Evolutionary conservation across 768 basidiomycete species (phyloP).

Genomic region (Auricularia auricula-judae): DNA sequence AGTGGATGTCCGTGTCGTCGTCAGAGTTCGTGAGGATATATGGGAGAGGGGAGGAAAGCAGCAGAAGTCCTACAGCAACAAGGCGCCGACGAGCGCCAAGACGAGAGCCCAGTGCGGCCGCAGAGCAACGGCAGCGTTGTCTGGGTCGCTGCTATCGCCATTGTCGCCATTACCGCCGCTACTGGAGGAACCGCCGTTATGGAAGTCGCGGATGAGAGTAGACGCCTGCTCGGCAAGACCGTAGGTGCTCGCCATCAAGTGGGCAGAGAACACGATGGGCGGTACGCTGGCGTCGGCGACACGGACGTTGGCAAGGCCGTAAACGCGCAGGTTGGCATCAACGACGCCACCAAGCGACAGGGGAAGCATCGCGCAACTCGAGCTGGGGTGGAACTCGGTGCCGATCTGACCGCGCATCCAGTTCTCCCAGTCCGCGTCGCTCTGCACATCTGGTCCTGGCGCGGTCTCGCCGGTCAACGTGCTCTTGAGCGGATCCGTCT

Average conservation of each 20-base stretch:
- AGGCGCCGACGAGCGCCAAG: background rate
- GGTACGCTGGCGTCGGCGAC: conserved; percentile 49
- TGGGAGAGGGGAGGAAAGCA: background rate
- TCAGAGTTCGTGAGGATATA: background rate
- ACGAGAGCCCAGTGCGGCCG: background rate
- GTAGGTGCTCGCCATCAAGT: conserved; percentile 25
- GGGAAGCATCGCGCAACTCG: conserved; percentile 49
- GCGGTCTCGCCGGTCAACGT: conserved; percentile 33
- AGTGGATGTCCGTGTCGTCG: background rate
- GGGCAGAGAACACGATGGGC: conserved; percentile 41
- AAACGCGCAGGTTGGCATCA: conserved; percentile 41
- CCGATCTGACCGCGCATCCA: conserved; percentile 34
- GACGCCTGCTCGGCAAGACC: conserved; percentile 40
- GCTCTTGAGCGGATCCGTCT: conserved; percentile 37
- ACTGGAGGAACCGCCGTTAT: conserved; percentile 16
- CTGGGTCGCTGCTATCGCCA: background rate
- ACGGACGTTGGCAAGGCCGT: conserved; percentile 45
- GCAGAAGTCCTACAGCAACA: background rate
- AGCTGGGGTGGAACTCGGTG: conserved; percentile 52
- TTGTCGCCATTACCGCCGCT: background rate
- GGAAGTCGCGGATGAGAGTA: conserved; percentile 29
- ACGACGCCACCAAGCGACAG: conserved; percentile 43
- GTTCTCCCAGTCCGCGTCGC: conserved; percentile 45
- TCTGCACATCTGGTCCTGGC: conserved; percentile 39
- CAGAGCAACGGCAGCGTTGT: background rate